Percentiles rank a stretch among this genome's conserved stretches.
Conservation (phyloP, 2,329 filamentous ascomycete genomes). For the Fusarium lyarnte region DNA sequence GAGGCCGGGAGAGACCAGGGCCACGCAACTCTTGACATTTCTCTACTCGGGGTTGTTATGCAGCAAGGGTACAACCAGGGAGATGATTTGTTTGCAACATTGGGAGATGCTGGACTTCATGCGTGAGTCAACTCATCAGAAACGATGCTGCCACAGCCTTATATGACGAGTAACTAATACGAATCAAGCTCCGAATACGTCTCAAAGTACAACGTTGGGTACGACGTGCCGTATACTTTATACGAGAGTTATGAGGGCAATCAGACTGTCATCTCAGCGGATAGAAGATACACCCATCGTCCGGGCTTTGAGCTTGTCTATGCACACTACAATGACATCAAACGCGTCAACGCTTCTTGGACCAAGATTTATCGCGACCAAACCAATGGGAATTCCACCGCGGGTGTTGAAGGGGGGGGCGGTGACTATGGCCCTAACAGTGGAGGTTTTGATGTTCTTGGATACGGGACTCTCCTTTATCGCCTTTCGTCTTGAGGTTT, state of each 20-base stretch:
- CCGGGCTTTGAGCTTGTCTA: neutral
- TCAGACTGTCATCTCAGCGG: neutral
- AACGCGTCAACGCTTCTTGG: neutral
- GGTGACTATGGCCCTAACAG: neutral
- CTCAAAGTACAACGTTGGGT: neutral
- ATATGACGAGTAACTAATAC: neutral
- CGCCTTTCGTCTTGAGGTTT: neutral
- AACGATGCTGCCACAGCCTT: neutral
- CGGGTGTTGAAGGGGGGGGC: fast-evolving
- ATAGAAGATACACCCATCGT: neutral
- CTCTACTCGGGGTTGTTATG: neutral
- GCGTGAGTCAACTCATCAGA: neutral
- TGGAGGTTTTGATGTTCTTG: neutral
- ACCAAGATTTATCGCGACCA: neutral
- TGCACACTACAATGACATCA: neutral
- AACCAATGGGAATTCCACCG: neutral
- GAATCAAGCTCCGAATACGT: neutral
- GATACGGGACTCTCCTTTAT: neutral
- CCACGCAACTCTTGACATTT: neutral
- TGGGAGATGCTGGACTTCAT: neutral
- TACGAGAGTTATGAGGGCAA: neutral
- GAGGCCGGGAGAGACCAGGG: neutral
- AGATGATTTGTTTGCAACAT: neutral
- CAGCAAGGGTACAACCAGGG: neutral
- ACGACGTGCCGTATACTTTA: neutral